A percentile compares a stretch with the other conserved stretches of the same genome.
Conservation (phyloP, 805 yeast genomes). For the Zygotorulaspora florentina region DNA sequence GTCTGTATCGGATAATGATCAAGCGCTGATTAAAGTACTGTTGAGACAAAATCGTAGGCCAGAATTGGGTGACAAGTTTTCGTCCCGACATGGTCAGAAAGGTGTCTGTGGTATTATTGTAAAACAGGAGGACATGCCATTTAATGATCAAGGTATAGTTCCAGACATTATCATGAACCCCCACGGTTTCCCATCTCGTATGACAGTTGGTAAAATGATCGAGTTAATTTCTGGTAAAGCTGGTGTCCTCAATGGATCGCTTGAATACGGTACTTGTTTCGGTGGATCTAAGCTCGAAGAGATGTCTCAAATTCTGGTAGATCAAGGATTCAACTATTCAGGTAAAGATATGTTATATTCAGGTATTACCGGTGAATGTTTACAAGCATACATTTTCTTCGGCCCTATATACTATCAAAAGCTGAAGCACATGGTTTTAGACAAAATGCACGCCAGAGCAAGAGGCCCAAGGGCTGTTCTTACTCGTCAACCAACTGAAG, state of each 20-base stretch:
- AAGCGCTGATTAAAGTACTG: constrained; percentile 86
- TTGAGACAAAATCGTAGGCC: constrained; percentile 96
- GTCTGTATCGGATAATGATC: constrained; percentile 93
- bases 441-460: constrained; percentile 99
- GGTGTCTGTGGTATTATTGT: constrained; percentile 99
- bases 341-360: constrained; percentile 98
- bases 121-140: constrained; percentile 94
- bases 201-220: constrained; percentile 99
- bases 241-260: constrained; percentile 85
- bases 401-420: constrained; percentile 98
- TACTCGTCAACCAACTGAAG: constrained; percentile 98
- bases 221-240: constrained; percentile 96
- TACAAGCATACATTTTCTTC: constrained; percentile 96
- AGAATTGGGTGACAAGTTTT: constrained; percentile 94
- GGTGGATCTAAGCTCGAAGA: constrained; percentile 97
- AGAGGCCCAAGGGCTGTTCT: constrained; percentile 98
- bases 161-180: constrained; percentile 99
- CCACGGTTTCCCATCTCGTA: constrained; percentile 99
- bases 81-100: constrained; percentile 97
- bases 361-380: constrained; percentile 95
- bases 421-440: constrained; percentile 97
- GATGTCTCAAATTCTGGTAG: constrained; percentile 85
- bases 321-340: constrained; percentile 87
- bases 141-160: constrained; percentile 82
- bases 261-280: constrained; percentile 96